Evolutionary conservation across 2,329 filamentous ascomycete genomes (phyloP), one percentile per base, ranked within the genome.

Genomic region (Trichoderma atrobrunneum): DNA sequence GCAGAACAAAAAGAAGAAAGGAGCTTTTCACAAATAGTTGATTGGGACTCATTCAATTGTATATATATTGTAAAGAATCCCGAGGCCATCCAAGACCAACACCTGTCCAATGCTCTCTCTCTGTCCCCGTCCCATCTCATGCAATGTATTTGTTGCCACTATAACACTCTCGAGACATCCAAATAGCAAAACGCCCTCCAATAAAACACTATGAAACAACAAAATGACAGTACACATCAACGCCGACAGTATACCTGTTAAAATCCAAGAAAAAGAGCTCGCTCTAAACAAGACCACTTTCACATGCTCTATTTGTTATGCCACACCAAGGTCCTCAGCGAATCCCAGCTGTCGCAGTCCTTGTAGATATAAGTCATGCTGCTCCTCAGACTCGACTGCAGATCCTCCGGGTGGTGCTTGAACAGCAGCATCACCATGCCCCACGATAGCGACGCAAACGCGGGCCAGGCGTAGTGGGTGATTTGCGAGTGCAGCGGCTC

Each of bases 321-420:
- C 87, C 93, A 92, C 24, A 97, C 78, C 78, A 98, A 90, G 76
- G 91, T 98, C 81, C 92, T 86, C 79, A 97, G 85, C 51, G 91
- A 92, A 79, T 97, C 92, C 94, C 95, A 99, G 72, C 92, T 87
- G 78, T 98, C 92, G 75, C 93, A 94, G 81, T 98, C 92, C 72
- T 90, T 87, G 81, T 95, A 99, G 86, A 99, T 97, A 80, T 99
- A 99, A 77, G 90, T 93, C 96, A 99, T 99, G 85, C 94, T 98
- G 83, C 91, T 95, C 81, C 94, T 89, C 86, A 99, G 84, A 81
- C 95, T 98, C 73, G 91, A 90, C 87, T 98, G 96, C 79, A 99
- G 88, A 71, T 93, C 93, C 78, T 97, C 93, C 6, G 96, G 94
- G 84, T 98, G 91, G 88, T 92, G 93, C 77, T 93, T 89, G 85